Conservation (phyloP, 345 rosid species). For the Murraya koenigii region DNA sequence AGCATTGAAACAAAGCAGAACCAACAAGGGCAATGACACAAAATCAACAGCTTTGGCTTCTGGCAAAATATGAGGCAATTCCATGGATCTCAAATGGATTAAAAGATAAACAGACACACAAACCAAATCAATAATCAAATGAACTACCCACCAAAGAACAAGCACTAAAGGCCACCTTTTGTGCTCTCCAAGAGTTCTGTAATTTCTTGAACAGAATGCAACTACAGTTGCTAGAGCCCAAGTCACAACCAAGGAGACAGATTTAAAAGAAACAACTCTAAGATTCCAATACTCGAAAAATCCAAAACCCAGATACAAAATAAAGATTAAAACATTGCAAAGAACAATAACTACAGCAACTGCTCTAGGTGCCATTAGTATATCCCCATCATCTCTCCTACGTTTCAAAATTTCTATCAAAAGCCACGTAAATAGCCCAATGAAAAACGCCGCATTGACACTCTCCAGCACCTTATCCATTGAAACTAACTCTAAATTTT, state of each 20-base stretch:
- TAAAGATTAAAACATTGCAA: constrained; percentile 27
- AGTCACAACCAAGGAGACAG: constrained; percentile 20
- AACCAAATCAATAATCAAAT: constrained; percentile 25
- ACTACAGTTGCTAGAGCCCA: constrained; percentile 44
- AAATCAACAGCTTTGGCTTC: constrained; percentile 36
- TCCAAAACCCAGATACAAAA: constrained; percentile 35
- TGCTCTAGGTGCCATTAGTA: neutral
- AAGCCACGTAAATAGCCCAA: constrained; percentile 28
- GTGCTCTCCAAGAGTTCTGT: constrained; percentile 12
- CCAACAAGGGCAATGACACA: constrained; percentile 37
- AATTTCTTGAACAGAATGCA: constrained; percentile 22
- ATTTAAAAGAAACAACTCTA: constrained; percentile 11
- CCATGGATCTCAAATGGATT: constrained; percentile 17
- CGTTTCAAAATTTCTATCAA: constrained; percentile 16
- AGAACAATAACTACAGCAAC: constrained; percentile 14
- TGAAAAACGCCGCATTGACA: constrained; percentile 28
- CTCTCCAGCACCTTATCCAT: constrained; percentile 21
- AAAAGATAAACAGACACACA: constrained; percentile 25
- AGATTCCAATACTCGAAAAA: constrained; percentile 29
- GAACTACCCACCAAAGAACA: constrained; percentile 51
- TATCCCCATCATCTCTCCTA: constrained; percentile 15
- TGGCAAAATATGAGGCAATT: constrained; percentile 25
- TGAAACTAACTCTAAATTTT: neutral
- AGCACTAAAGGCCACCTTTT: constrained; percentile 48
- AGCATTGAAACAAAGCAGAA: constrained; percentile 33